A percentile compares a stretch with the other conserved stretches of the same genome.
Evolutionary conservation across 2,329 filamentous ascomycete genomes (phyloP).

Genomic region (Cordyceps tenuipes): DNA sequence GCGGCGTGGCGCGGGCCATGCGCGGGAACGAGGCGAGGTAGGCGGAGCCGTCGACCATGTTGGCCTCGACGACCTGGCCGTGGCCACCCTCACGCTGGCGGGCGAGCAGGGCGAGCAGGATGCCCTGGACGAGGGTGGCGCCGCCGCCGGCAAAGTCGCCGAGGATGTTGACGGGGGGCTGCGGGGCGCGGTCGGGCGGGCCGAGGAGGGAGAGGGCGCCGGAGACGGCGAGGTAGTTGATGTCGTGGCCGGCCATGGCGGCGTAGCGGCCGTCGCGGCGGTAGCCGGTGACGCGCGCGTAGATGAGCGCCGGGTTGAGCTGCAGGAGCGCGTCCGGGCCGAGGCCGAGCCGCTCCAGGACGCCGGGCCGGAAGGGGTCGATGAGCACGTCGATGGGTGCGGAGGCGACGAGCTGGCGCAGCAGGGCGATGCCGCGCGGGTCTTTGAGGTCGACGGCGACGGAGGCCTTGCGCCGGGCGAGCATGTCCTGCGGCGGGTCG

Average conservation of each 20-base stretch:
- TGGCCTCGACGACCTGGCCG: conserved; percentile 88
- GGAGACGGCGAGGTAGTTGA: conserved; percentile 89
- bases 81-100: conserved; percentile 53
- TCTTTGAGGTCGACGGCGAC: conserved; percentile 74
- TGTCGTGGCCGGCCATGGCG: conserved; percentile 88
- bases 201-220: conserved; percentile 74
- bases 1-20: conserved; percentile 51
- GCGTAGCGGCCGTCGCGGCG: conserved; percentile 77
- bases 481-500: conserved; percentile 50
- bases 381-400: conserved; percentile 79
- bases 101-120: conserved; percentile 69
- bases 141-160: conserved; percentile 91
- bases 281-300: conserved; percentile 85
- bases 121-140: conserved; percentile 69
- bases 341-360: conserved; percentile 77
- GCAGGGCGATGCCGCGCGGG: conserved; percentile 50
- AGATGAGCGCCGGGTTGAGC: conserved; percentile 67
- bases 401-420: conserved; percentile 54
- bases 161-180: conserved; percentile 74
- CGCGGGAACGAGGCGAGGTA: conserved; percentile 75
- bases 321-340: conserved; percentile 59
- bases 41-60: conserved; percentile 87
- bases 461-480: conserved; percentile 74
- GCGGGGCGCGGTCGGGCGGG: conserved; percentile 57
- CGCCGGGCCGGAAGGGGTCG: conserved; percentile 86